A percentile compares a stretch with the other conserved stretches of the same genome.
These are phyloP conservation scores for Discostella pseudostelligera DNA, from an alignment of 108 stramenopile species.

Conservation along the genomic window DNA sequence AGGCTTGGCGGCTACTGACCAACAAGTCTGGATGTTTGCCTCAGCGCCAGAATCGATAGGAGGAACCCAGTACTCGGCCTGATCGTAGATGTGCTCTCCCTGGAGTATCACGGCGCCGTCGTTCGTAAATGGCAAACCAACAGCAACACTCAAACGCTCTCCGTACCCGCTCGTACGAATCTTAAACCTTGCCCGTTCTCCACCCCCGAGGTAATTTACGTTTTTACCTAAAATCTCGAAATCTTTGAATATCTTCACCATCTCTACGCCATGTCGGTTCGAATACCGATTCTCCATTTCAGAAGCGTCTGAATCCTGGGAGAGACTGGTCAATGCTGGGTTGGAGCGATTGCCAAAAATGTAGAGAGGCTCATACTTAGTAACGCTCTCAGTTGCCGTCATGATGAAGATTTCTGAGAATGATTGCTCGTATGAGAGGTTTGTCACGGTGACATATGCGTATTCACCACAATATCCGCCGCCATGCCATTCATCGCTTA, in stretches of 20 bases:
- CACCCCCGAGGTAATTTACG: constrained; percentile 17
- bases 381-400: constrained; percentile 18
- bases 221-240: neutral
- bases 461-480: constrained; percentile 3
- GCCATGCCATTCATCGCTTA: neutral
- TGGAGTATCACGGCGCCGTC: constrained; percentile 32
- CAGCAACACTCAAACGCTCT: constrained; percentile 16
- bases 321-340: constrained; percentile 16
- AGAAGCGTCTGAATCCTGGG: constrained; percentile 17
- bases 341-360: constrained; percentile 13
- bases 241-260: constrained; percentile 12
- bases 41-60: constrained; percentile 33
- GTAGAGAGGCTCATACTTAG: constrained; percentile 23
- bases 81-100: constrained; percentile 26
- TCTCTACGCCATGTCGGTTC: constrained; percentile 17
- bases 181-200: constrained; percentile 9
- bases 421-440: constrained; percentile 31
- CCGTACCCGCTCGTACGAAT: constrained; percentile 9
- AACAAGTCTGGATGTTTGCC: constrained; percentile 40
- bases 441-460: constrained; percentile 20
- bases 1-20: constrained; percentile 32
- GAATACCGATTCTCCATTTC: constrained; percentile 17
- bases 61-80: constrained; percentile 33
- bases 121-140: constrained; percentile 37
- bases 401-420: constrained; percentile 38